These are phyloP conservation scores for Leccinum arenicola DNA, from an alignment of 768 basidiomycete species.

Conservation along the genomic window DNA sequence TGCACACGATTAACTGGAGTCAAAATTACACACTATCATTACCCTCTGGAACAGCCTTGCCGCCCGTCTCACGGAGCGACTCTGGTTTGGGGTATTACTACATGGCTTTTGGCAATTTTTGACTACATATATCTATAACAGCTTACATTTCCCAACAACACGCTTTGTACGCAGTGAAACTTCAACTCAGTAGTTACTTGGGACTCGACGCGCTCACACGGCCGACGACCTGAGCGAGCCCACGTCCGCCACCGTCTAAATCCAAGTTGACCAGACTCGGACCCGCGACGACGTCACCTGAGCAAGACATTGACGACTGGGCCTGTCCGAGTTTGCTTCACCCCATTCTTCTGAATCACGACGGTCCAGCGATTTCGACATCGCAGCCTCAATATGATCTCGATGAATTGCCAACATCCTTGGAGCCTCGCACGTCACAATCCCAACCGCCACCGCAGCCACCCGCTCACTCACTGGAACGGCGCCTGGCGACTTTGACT, in stretches of 20 bases:
- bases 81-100: too few species aligned
- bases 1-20: neutral
- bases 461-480: slow-evolving; percentile 29
- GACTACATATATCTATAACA: too few species aligned
- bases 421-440: slow-evolving; percentile 8
- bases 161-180: too few species aligned
- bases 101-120: too few species aligned
- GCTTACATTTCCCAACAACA: too few species aligned
- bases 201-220: too few species aligned
- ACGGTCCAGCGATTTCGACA: neutral
- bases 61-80: slow-evolving; percentile 31
- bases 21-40: slow-evolving; percentile 5
- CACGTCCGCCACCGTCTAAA: neutral
- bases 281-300: slow-evolving; percentile 1
- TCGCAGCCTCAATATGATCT: slow-evolving; percentile 39
- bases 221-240: too few species aligned
- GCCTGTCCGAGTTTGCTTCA: slow-evolving; percentile 38
- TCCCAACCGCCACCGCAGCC: neutral
- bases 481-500: slow-evolving; percentile 55
- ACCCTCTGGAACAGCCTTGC: slow-evolving; percentile 44
- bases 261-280: too few species aligned
- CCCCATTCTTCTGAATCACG: slow-evolving; percentile 9
- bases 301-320: slow-evolving; percentile 40
- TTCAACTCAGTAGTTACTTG: too few species aligned
- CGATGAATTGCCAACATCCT: slow-evolving; percentile 38